These are phyloP conservation scores for Picea mariana DNA, from an alignment of 83 land plant genomes.

Conservation along the genomic window DNA sequence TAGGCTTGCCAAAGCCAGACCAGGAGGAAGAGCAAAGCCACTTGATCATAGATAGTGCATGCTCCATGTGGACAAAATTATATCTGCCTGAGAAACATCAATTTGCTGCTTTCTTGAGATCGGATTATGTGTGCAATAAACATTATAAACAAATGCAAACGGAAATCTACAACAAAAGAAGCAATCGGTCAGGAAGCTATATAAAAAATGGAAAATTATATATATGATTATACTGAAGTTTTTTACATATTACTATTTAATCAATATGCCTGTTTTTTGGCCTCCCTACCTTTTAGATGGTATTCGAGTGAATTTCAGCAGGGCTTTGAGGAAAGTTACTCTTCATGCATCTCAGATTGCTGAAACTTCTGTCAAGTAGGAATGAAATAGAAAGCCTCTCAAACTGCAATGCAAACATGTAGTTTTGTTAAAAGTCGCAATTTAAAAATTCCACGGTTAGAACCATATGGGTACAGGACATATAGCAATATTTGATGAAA, in stretches of 20 bases:
- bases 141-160: not conserved
- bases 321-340: not conserved
- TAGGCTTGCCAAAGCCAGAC: not conserved
- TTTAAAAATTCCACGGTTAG: no score
- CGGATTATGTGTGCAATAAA: not conserved
- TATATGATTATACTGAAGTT: not conserved
- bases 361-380: not conserved
- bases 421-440: no score
- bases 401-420: no score
- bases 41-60: not conserved
- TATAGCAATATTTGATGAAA: no score
- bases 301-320: not conserved
- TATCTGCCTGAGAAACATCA: not conserved
- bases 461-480: no score
- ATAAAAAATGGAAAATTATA: not conserved
- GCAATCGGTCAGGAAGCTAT: no score
- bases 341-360: not conserved
- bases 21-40: not conserved
- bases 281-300: not conserved
- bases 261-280: not conserved
- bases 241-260: no score
- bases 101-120: not conserved
- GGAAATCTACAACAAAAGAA: not conserved
- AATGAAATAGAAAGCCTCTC: not conserved
- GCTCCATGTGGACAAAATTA: not conserved